Evolutionary conservation across 305 asterid species (phyloP).

Genomic region (Rubia occidens): DNA sequence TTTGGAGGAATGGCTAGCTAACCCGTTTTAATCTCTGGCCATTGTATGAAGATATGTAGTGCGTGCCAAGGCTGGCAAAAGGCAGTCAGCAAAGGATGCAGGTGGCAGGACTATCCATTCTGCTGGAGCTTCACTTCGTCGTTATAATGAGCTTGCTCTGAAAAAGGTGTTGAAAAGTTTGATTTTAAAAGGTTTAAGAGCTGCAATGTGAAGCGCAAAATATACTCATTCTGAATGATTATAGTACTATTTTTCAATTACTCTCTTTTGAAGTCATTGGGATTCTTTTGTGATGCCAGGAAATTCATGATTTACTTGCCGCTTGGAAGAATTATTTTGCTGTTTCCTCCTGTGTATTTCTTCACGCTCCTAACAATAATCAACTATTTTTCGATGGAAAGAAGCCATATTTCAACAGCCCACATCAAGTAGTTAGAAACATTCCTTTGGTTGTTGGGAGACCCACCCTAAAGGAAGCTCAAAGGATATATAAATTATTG

Average conservation of each 20-base stretch:
- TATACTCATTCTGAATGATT: not conserved
- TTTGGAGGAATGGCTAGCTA: not conserved
- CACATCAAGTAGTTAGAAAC: constrained; percentile 50
- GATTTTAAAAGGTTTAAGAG: constrained; percentile 5
- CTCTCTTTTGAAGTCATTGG: constrained; percentile 6
- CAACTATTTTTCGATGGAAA: constrained; percentile 80
- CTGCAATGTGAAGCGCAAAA: not conserved
- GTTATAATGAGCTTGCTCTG: constrained; percentile 78
- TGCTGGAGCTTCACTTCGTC: constrained; percentile 97
- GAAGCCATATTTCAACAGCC: constrained; percentile 53
- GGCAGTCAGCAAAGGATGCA: constrained; percentile 85
- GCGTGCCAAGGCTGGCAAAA: constrained; percentile 95
- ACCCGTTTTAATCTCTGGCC: constrained; percentile 6
- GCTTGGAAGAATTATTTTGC: constrained; percentile 73
- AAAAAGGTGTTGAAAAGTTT: constrained; percentile 47
- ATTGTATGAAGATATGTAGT: constrained; percentile 66
- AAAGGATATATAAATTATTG: constrained; percentile 51
- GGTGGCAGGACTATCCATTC: constrained; percentile 78
- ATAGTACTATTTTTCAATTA: not conserved
- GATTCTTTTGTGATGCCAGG: constrained; percentile 35
- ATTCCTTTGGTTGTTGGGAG: constrained; percentile 81
- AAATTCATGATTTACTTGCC: constrained; percentile 65
- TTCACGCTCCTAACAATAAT: constrained; percentile 66
- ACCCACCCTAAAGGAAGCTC: constrained; percentile 87
- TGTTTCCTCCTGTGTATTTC: constrained; percentile 53